Conservation (phyloP, 2,329 filamentous ascomycete species). For the Emmonsiellopsis sp. region DNA sequence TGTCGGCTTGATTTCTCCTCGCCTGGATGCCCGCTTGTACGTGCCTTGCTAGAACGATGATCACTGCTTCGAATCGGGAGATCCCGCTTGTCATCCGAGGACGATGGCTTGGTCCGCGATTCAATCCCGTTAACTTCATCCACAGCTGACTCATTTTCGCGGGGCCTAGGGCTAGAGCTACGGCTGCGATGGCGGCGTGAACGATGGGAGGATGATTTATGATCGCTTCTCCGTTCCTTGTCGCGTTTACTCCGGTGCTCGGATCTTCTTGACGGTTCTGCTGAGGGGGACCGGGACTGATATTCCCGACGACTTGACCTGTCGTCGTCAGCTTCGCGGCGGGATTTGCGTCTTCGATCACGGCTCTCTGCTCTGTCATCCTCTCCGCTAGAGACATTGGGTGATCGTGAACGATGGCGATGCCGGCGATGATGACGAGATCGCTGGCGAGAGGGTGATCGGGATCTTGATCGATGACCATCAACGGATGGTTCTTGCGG, state of each 20-base stretch:
- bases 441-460: slow-evolving; percentile 27
- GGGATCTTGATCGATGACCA: slow-evolving; percentile 16
- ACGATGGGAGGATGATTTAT: slow-evolving; percentile 38
- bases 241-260: slow-evolving; percentile 55
- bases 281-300: slow-evolving; percentile 57
- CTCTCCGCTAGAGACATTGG: slow-evolving; percentile 20
- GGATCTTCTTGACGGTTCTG: slow-evolving; percentile 48
- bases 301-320: slow-evolving; percentile 33
- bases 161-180: slow-evolving; percentile 24
- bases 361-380: slow-evolving; percentile 27
- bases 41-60: slow-evolving; percentile 22
- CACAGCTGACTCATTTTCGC: slow-evolving; percentile 8
- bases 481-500: slow-evolving; percentile 25
- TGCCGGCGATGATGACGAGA: slow-evolving; percentile 44
- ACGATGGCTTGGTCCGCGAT: slow-evolving; percentile 18
- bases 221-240: slow-evolving; percentile 37
- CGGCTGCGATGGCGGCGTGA: slow-evolving; percentile 42
- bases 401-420: slow-evolving; percentile 43
- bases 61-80: slow-evolving; percentile 18
- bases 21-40: slow-evolving; percentile 19
- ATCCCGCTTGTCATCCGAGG: slow-evolving; percentile 13
- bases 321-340: slow-evolving; percentile 31
- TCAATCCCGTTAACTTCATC: slow-evolving; percentile 3
- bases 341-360: slow-evolving; percentile 23
- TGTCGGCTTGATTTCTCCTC: slow-evolving; percentile 22